Evolutionary conservation across 2,329 filamentous ascomycete genomes (phyloP), one percentile per base, ranked within the genome.

Genomic region (Arthrobotrys sinensis): DNA sequence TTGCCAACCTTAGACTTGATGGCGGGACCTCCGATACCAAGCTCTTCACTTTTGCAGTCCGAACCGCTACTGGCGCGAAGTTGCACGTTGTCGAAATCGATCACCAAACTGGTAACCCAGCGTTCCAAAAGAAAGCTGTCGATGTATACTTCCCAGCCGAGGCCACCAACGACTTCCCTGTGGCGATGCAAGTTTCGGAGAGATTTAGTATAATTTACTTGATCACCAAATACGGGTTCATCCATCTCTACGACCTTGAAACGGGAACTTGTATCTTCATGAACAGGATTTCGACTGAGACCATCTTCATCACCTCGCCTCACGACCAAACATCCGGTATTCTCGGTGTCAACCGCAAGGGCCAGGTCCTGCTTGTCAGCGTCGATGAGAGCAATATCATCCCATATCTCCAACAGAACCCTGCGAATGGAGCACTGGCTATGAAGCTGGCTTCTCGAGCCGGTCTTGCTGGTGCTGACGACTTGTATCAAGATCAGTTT

Each of bases 201-300:
- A 97, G 96, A 86, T 99, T 99, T 85, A 95, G 94, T 83, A 91
- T 99, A 83, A 91, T 99, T 83, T 97, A 97, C 86, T 90, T 99
- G 83, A 93, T 99, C 80, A 99, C 96, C 72, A 99, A 99, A 85
- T 99, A 97, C 83, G 96, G 96, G 66, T 99, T 98, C 86, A 98
- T 99, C 82, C 96, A 99, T 86, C 89, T 99, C 24, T 98, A 99
- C 86, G 96, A 99, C 83, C 90, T 99, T 72, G 96, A 99, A 87
- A 96, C 93, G 6, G 96, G 93, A 75, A 92, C 92, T 11, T 96
- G 93, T 84, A 96, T 99, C 84, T 99, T 97, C 89, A 96, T 99
- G 94, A 99, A 99, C 88, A 92, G 96, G 82, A 99, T 99, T 83
- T 99, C 96, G 38, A 97, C 94, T 87, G 96, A 99, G 84, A 99